Evolutionary conservation across 306 rosid species (phyloP), one percentile per base, ranked within the genome.

Genomic region (Boehmeria nivea): DNA sequence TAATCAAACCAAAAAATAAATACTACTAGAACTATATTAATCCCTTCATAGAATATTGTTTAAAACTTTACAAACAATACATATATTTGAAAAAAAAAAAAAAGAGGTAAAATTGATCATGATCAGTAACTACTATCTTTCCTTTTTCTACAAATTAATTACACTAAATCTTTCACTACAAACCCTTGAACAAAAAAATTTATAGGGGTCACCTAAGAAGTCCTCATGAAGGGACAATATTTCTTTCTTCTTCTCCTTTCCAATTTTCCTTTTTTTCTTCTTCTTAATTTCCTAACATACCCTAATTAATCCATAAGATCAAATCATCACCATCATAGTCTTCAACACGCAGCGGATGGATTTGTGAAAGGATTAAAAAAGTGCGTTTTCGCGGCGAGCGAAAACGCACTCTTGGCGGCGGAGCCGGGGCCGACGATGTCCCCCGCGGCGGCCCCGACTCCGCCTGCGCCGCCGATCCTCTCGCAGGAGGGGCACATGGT

Each of bases 401-500:
- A 72, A 66, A 86, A 83, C 6, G 87, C 79, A 65, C 51, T 70
- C 76, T 83, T 86, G 18, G 53, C 34, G 31, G 54, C 58, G 9
- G 43, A 56, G 27, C 44, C 61, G 4, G 71, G 72, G 36, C 28
- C 18, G 4, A 23, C 15, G 45, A 14, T 10, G n/a, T 40, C 45
- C 9, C 36, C 54, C 33, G 33, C 54, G 12, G 17, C 51, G 51
- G 21, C 51, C 12, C 10, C 51, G 25, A 14, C 84, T 0, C 68
- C 71, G n/a, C 75, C 81, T 12, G 28, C 77, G 6, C 71, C 68
- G 4, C 69, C 82, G 12, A 80, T 72, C 63, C 95, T 75, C 64
- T 91, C 99, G 16, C 99, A 91, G 0, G 99, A 84, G 0, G 99
- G 96, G 16, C 99, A 91, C 78, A 91, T 78, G 33, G 78, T 71